Percentiles rank a stretch among this genome's conserved stretches.
Evolutionary conservation across 2,329 filamentous ascomycete species (phyloP).

Genomic region (Periconia sp.): DNA sequence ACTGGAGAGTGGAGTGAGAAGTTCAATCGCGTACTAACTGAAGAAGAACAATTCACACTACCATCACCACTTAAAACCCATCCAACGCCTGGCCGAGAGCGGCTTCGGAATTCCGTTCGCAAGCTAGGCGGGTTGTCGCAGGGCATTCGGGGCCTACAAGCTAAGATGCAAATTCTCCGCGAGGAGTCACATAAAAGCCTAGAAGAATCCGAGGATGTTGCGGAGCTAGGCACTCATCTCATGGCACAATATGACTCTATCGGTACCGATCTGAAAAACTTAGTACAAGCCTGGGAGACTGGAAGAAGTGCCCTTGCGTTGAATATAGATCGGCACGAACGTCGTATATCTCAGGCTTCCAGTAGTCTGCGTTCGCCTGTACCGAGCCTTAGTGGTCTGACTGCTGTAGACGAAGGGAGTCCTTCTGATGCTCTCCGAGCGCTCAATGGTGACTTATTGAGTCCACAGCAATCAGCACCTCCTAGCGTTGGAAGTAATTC

Average conservation of each 20-base stretch:
- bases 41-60: slow-evolving; percentile 71
- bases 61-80: slow-evolving; percentile 63
- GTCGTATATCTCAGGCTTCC: slow-evolving; percentile 58
- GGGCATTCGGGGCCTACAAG: slow-evolving; percentile 88
- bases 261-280: slow-evolving; percentile 76
- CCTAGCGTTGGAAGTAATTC: slow-evolving; percentile 59
- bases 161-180: slow-evolving; percentile 88
- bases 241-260: slow-evolving; percentile 95
- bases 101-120: slow-evolving; percentile 83
- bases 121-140: slow-evolving; percentile 88
- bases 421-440: slow-evolving; percentile 76
- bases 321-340: slow-evolving; percentile 82
- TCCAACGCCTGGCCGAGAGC: slow-evolving; percentile 77
- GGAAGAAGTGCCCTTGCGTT: slow-evolving; percentile 82
- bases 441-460: slow-evolving; percentile 73
- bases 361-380: slow-evolving; percentile 57
- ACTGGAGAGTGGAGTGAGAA: slow-evolving; percentile 69
- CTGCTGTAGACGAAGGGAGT: slow-evolving; percentile 58
- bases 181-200: slow-evolving; percentile 85
- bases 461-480: slow-evolving; percentile 46
- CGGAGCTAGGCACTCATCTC: slow-evolving; percentile 77
- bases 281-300: slow-evolving; percentile 57
- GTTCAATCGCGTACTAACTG: slow-evolving; percentile 72
- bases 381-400: slow-evolving; percentile 68
- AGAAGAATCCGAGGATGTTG: slow-evolving; percentile 71